A percentile compares a stretch with the other conserved stretches of the same genome.
Conservation (phyloP, 352 stramenopile genomes). For the Globisporangium middletonii region DNA sequence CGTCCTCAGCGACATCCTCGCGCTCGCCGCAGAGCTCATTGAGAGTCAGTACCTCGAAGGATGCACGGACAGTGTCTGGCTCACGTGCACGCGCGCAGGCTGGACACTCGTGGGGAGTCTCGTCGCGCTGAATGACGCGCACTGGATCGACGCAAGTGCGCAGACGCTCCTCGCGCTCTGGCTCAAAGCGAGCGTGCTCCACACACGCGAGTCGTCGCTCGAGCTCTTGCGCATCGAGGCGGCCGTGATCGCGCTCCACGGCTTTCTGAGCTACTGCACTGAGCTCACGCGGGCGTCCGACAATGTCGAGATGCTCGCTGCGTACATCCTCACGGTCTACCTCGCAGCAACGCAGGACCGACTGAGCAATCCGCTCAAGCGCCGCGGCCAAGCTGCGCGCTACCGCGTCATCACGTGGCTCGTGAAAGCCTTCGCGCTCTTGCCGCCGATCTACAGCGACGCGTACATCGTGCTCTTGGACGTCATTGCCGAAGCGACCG, state of each 20-base stretch:
- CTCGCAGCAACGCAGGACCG: slow-evolving; percentile 48
- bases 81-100: slow-evolving; percentile 80
- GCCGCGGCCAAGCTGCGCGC: slow-evolving; percentile 70
- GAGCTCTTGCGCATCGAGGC: slow-evolving; percentile 82
- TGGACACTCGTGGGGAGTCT: slow-evolving; percentile 77
- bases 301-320: slow-evolving; percentile 51
- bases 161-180: slow-evolving; percentile 64
- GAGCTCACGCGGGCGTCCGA: slow-evolving; percentile 21
- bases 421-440: slow-evolving; percentile 64
- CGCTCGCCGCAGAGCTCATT: slow-evolving; percentile 63
- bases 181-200: slow-evolving; percentile 69
- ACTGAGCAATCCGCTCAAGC: slow-evolving; percentile 72
- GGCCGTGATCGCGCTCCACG: slow-evolving; percentile 57
- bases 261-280: slow-evolving; percentile 44
- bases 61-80: slow-evolving; percentile 77
- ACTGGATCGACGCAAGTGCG: slow-evolving; percentile 50
- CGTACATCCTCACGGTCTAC: slow-evolving; percentile 69
- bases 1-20: slow-evolving; percentile 57
- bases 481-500: slow-evolving; percentile 73
- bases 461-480: slow-evolving; percentile 78
- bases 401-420: slow-evolving; percentile 76
- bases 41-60: slow-evolving; percentile 75
- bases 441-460: slow-evolving; percentile 76
- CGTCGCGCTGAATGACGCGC: slow-evolving; percentile 52
- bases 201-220: slow-evolving; percentile 75